Evolutionary conservation across 2,329 filamentous ascomycete species (phyloP), one percentile per base, ranked within the genome.

Genomic region (Fusarium hainanense): DNA sequence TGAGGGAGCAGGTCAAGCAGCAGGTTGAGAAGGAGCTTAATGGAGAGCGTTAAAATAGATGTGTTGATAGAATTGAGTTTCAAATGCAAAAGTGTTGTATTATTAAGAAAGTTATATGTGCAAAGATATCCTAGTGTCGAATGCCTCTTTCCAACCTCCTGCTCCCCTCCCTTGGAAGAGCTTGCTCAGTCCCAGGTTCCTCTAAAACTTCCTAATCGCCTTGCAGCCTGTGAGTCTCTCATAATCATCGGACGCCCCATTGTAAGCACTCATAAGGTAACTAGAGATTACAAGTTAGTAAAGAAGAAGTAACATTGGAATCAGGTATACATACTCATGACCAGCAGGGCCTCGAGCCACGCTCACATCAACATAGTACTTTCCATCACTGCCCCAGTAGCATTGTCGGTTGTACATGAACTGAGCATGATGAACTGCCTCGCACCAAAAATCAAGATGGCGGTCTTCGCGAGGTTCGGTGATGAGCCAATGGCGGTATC

Each of bases 1-100:
- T 97, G 20, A 85, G 93, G 68, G 89, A 90, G 74, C 86, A 97
- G 68, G 90, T 98, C 7, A 89, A 90, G 78, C 85, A 86, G 66
- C 89, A 94, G 79, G 92, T 97, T 11, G 90, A 88, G 63, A 82
- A 86, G 75, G 90, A 92, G 79, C 82, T 92, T 32, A 76, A 79
- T 58, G 82, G 73, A 61, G 49, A 65, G 23, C 66, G 56, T 42
- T 73, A 54, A 65, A 28, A 28, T 42, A 32, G 44, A 21, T 50
- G 37, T 70, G 32, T 55, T 67, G 16, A 16, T 48, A n/a, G 34
- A 37, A 37, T n/a, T n/a, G 1, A 37, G 18, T 7, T n/a, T 37
- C 3, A 7, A 11, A 32, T 20, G 20, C 32, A 50, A 25, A 50
- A 54, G 32, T 70, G 41, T 60, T 68, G 18, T 37, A 11, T 37